These are phyloP conservation scores for Cicer bijugum DNA, from an alignment of 306 rosid species.

Conservation along the genomic window DNA sequence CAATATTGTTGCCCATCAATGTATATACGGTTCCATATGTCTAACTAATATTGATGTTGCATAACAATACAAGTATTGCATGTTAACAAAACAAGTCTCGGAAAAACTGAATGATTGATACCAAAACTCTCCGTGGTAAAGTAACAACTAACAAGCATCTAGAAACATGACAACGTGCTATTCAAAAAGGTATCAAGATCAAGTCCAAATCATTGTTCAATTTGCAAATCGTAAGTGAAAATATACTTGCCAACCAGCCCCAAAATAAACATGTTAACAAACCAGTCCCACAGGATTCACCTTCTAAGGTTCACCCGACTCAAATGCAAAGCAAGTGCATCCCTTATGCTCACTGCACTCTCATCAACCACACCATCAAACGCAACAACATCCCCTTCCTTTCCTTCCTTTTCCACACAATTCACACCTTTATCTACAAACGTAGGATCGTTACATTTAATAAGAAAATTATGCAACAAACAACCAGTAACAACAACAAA, in stretches of 20 bases:
- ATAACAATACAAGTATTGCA: too few species aligned
- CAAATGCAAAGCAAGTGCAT: conserved; percentile 72
- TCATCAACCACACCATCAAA: conserved; percentile 60
- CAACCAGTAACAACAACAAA: conserved; percentile 71
- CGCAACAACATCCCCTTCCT: conserved; percentile 50
- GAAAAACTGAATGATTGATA: too few species aligned
- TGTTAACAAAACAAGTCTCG: too few species aligned
- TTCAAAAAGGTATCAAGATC: background rate
- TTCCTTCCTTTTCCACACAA: conserved; percentile 47
- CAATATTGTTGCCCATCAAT: too few species aligned
- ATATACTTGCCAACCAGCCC: background rate
- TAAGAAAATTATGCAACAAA: conserved; percentile 82
- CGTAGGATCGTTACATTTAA: conserved; percentile 58
- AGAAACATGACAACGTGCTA: background rate
- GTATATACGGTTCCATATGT: too few species aligned
- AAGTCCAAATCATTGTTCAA: background rate
- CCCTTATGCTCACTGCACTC: conserved; percentile 67
- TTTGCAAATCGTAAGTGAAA: background rate
- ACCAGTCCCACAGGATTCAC: conserved; percentile 45
- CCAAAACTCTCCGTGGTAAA: too few species aligned
- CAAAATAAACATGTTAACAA: background rate
- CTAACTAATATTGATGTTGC: too few species aligned
- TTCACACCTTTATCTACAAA: conserved; percentile 43
- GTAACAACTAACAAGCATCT: background rate
- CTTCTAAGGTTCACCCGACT: conserved; percentile 60